Conservation (phyloP, 2,329 filamentous ascomycete species). For the Beauveria rudraprayagi region DNA sequence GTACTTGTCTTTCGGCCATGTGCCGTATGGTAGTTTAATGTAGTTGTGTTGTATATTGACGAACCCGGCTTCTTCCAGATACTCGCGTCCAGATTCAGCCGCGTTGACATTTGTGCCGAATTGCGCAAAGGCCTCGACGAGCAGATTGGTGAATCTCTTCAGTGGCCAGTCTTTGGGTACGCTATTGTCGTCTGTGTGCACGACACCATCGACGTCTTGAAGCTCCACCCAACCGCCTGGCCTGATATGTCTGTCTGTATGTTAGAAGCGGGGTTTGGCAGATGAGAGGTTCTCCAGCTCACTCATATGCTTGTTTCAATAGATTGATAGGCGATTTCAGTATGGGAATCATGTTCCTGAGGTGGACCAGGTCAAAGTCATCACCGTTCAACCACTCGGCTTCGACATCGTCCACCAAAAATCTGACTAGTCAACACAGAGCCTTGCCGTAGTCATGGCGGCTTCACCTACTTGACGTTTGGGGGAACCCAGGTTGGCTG, state of each 20-base stretch:
- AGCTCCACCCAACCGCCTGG: constrained; percentile 40
- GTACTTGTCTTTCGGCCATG: constrained; percentile 38
- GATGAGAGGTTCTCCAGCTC: background rate
- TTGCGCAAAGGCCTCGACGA: constrained; percentile 29
- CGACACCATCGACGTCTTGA: constrained; percentile 35
- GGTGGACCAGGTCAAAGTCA: constrained; percentile 52
- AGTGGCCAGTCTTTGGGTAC: constrained; percentile 26
- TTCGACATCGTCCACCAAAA: constrained; percentile 29
- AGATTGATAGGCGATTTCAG: constrained; percentile 24
- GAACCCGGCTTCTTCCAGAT: constrained; percentile 30
- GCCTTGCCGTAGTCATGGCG: too few relatives aligned
- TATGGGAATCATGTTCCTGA: constrained; percentile 42
- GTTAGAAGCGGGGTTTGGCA: background rate
- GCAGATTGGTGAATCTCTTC: constrained; percentile 25
- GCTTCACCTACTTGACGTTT: constrained; percentile 24
- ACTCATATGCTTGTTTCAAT: constrained; percentile 24
- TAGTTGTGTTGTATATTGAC: constrained; percentile 29
- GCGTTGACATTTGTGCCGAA: constrained; percentile 31
- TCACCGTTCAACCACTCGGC: constrained; percentile 39
- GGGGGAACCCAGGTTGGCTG: constrained; percentile 44
- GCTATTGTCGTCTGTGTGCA: constrained; percentile 29
- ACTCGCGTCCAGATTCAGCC: constrained; percentile 28
- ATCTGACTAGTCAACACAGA: constrained; percentile 22
- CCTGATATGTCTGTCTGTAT: constrained; percentile 24
- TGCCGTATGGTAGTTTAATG: constrained; percentile 36